phyloP scores from a whole-genome alignment of 2,329 filamentous ascomycete genomes.

The Amylocarpus encephaloides region DNA sequence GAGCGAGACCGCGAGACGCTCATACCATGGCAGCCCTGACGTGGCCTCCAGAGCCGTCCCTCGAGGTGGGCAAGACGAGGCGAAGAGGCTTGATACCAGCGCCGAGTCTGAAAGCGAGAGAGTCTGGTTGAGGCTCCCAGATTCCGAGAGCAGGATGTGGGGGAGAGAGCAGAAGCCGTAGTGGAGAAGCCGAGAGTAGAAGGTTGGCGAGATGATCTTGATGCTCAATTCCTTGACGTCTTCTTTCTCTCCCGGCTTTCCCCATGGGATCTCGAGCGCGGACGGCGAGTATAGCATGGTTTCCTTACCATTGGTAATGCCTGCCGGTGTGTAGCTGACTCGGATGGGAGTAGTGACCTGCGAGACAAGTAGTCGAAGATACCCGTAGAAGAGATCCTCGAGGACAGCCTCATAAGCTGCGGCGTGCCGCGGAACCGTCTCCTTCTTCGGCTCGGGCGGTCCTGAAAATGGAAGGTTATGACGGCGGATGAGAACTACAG shows the following conservation, averaged over 20 bases:
- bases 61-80: neutral
- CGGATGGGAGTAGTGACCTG: conserved; percentile 38
- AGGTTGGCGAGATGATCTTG: conserved; percentile 55
- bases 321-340: conserved; percentile 49
- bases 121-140: conserved; percentile 7
- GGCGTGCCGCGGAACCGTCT: conserved; percentile 49
- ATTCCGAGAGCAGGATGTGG: conserved; percentile 55
- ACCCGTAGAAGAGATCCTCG: conserved; percentile 42
- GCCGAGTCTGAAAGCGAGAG: conserved; percentile 12
- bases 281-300: conserved; percentile 36
- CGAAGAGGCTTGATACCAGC: neutral
- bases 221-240: conserved; percentile 41
- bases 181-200: conserved; percentile 60
- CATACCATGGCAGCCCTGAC: neutral
- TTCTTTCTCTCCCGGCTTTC: neutral
- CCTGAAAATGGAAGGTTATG: conserved; percentile 57
- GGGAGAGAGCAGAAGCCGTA: conserved; percentile 49
- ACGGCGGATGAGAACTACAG: conserved; percentile 48
- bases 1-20: neutral
- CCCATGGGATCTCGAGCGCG: conserved; percentile 14
- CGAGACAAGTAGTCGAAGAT: conserved; percentile 44
- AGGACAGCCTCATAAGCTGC: conserved; percentile 42
- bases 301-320: conserved; percentile 35
- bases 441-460: conserved; percentile 53
- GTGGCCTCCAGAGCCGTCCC: neutral